Percentiles rank a stretch among this genome's conserved stretches.
phyloP scores from a whole-genome alignment of 305 asterid species.

The Striga hermonthica region DNA sequence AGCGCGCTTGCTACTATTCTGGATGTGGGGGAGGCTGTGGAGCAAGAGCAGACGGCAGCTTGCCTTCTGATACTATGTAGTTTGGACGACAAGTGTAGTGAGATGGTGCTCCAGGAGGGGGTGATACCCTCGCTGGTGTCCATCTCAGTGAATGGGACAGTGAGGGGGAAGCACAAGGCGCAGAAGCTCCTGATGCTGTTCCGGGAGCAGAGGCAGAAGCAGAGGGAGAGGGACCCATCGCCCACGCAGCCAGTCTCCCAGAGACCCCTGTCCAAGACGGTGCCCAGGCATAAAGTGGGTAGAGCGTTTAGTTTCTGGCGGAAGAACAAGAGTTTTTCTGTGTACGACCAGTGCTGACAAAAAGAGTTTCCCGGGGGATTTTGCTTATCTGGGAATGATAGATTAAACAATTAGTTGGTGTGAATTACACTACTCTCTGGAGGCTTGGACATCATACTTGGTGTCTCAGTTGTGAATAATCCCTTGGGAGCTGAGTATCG shows the following conservation, averaged over 20 bases:
- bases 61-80: constrained; percentile 78
- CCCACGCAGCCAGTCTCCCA: constrained; percentile 35
- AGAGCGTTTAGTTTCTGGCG: constrained; percentile 74
- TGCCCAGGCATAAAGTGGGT: constrained; percentile 66
- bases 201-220: constrained; percentile 91
- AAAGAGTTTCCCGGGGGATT: no score
- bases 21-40: constrained; percentile 76
- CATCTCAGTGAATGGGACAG: constrained; percentile 84
- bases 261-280: constrained; percentile 60
- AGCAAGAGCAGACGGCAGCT: constrained; percentile 93
- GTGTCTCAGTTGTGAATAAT: no score
- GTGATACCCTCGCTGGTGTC: constrained; percentile 93
- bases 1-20: constrained; percentile 60
- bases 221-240: constrained; percentile 76
- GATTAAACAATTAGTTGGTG: no score
- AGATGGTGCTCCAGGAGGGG: constrained; percentile 95
- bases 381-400: no score
- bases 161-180: constrained; percentile 95
- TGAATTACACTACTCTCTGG: no score
- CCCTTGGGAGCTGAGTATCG: no score
- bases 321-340: constrained; percentile 86
- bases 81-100: constrained; percentile 74
- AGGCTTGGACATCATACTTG: no score
- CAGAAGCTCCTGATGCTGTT: constrained; percentile 95
- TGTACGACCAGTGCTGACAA: constrained; percentile 65